These are phyloP conservation scores for Talaromyces verruculosus DNA, from an alignment of 2,329 filamentous ascomycete species.

Conservation along the genomic window DNA sequence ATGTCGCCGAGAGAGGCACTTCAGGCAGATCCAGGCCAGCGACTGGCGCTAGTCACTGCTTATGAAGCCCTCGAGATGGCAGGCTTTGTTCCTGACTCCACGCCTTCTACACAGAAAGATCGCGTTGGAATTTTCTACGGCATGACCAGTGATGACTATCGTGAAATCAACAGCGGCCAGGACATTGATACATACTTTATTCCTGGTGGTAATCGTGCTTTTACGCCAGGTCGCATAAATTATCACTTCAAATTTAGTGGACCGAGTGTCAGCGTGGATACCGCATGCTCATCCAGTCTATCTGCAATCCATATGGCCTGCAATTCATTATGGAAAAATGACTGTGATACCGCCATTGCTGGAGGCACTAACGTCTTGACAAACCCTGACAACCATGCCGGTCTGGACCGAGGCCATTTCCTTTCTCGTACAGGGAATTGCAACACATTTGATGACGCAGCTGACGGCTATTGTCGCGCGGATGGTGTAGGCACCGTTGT, in stretches of 20 bases:
- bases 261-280: conserved; percentile 69
- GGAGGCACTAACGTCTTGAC: conserved; percentile 74
- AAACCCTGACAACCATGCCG: conserved; percentile 74
- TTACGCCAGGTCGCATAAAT: conserved; percentile 65
- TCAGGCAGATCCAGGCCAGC: conserved; percentile 76
- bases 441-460: conserved; percentile 50
- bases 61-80: conserved; percentile 79
- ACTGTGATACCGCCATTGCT: conserved; percentile 76
- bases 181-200: conserved; percentile 69
- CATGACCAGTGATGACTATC: conserved; percentile 66
- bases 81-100: conserved; percentile 70
- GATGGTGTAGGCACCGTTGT: conserved; percentile 53
- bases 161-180: conserved; percentile 69
- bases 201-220: conserved; percentile 61
- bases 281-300: conserved; percentile 72
- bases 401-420: conserved; percentile 58
- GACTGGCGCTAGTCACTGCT: conserved; percentile 69
- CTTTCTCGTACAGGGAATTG: conserved; percentile 44
- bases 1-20: conserved; percentile 70
- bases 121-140: conserved; percentile 72
- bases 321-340: conserved; percentile 68
- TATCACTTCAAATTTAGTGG: conserved; percentile 76
- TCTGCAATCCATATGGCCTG: conserved; percentile 70
- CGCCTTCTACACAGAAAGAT: conserved; percentile 61
- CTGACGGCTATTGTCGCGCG: conserved; percentile 57